These are phyloP conservation scores for Alternaria angustiovoidea DNA, from an alignment of 2,329 filamentous ascomycete genomes.

Conservation along the genomic window DNA sequence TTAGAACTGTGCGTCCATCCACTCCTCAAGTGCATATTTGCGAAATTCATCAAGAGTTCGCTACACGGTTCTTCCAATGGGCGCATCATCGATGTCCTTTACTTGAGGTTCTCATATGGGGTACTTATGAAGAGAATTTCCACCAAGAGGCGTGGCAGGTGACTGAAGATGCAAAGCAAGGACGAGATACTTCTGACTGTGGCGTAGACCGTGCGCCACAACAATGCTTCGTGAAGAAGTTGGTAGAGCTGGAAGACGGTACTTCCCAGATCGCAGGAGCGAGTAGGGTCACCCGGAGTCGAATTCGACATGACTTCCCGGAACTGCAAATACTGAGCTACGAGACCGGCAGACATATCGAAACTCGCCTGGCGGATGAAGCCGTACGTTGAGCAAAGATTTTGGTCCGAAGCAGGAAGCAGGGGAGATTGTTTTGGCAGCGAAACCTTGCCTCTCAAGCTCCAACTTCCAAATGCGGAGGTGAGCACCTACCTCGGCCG, in stretches of 20 bases:
- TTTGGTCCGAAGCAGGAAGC: background rate
- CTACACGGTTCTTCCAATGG: constrained; percentile 9
- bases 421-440: background rate
- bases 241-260: background rate
- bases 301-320: constrained; percentile 9
- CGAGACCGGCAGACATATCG: constrained; percentile 1
- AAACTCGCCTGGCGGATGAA: background rate
- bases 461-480: background rate
- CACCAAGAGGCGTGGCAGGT: background rate
- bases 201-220: background rate
- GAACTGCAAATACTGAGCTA: constrained; percentile 11
- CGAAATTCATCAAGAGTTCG: background rate
- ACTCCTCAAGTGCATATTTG: background rate
- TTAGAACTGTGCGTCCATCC: background rate
- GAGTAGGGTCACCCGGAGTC: background rate
- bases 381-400: background rate
- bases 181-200: background rate
- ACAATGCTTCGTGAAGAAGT: background rate
- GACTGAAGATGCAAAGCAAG: background rate
- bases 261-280: background rate
- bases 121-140: background rate
- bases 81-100: constrained; percentile 1
- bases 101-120: constrained; percentile 9
- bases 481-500: background rate
- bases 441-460: background rate